Conservation (phyloP, 2,329 filamentous ascomycete species). For the Cytospora piceae region DNA sequence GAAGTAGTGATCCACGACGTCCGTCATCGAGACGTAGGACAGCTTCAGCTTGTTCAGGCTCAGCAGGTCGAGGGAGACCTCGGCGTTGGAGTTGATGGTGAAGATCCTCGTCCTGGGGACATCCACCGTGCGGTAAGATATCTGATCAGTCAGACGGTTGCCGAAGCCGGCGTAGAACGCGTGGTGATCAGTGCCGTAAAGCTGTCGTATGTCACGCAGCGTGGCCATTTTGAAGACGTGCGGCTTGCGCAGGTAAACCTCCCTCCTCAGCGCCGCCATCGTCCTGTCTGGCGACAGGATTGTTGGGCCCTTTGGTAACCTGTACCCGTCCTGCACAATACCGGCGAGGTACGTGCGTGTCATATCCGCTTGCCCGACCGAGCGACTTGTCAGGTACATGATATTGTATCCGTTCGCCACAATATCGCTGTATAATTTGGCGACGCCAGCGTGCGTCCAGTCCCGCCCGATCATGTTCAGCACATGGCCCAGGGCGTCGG, state of each 20-base stretch:
- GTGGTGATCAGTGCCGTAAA: constrained; percentile 76
- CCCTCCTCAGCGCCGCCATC: constrained; percentile 87
- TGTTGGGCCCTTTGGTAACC: constrained; percentile 85
- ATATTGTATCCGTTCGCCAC: constrained; percentile 96
- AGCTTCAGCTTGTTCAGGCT: constrained; percentile 94
- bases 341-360: constrained; percentile 89
- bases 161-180: constrained; percentile 98
- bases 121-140: constrained; percentile 94
- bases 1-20: constrained; percentile 98
- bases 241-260: constrained; percentile 93
- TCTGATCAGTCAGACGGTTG: constrained; percentile 92
- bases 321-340: constrained; percentile 85
- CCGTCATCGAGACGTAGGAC: constrained; percentile 95
- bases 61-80: constrained; percentile 88
- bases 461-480: constrained; percentile 96
- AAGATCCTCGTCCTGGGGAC: constrained; percentile 95
- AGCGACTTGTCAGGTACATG: constrained; percentile 94
- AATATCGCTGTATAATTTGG: constrained; percentile 96
- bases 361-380: constrained; percentile 89
- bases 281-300: constrained; percentile 95
- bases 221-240: constrained; percentile 99
- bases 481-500: constrained; percentile 90
- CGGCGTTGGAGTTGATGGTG: constrained; percentile 97
- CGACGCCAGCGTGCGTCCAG: constrained; percentile 96
- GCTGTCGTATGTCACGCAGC: constrained; percentile 85